A percentile compares a stretch with the other conserved stretches of the same genome.
These are phyloP conservation scores for Hymenoscyphus scutula DNA, from an alignment of 2,329 filamentous ascomycete species.

Conservation along the genomic window DNA sequence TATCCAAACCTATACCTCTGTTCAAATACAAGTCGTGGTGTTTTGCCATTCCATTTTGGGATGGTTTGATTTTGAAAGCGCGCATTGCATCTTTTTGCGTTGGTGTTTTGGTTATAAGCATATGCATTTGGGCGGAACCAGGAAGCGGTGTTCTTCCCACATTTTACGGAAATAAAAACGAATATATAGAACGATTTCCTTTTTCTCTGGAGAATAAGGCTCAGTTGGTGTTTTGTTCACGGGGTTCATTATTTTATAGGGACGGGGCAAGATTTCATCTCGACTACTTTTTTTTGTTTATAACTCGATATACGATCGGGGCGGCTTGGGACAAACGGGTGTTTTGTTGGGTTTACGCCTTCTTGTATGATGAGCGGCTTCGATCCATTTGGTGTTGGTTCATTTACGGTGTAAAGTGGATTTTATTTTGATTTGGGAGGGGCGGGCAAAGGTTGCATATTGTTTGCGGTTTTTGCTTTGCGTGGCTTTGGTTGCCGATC, in stretches of 20 bases:
- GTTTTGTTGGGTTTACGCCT: constrained; percentile 28
- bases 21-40: constrained; percentile 12
- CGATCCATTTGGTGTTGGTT: constrained; percentile 25
- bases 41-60: constrained; percentile 29
- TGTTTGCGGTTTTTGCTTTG: neutral
- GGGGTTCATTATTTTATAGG: constrained; percentile 26
- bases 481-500: constrained; percentile 19
- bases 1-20: constrained; percentile 34
- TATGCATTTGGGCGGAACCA: constrained; percentile 33
- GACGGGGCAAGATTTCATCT: constrained; percentile 33
- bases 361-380: constrained; percentile 32
- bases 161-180: constrained; percentile 31
- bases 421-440: constrained; percentile 11
- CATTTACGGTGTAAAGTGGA: constrained; percentile 29
- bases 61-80: constrained; percentile 36
- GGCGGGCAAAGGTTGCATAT: neutral
- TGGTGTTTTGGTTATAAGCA: constrained; percentile 36
- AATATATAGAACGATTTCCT: constrained; percentile 39
- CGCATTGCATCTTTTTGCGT: constrained; percentile 36
- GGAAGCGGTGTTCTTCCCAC: constrained; percentile 38
- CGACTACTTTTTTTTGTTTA: constrained; percentile 28
- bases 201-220: constrained; percentile 30
- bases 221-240: constrained; percentile 33
- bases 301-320: constrained; percentile 13
- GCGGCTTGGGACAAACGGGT: constrained; percentile 22